phyloP scores from a whole-genome alignment of 768 basidiomycete species.

The Lactarius pseudohatsudake region DNA sequence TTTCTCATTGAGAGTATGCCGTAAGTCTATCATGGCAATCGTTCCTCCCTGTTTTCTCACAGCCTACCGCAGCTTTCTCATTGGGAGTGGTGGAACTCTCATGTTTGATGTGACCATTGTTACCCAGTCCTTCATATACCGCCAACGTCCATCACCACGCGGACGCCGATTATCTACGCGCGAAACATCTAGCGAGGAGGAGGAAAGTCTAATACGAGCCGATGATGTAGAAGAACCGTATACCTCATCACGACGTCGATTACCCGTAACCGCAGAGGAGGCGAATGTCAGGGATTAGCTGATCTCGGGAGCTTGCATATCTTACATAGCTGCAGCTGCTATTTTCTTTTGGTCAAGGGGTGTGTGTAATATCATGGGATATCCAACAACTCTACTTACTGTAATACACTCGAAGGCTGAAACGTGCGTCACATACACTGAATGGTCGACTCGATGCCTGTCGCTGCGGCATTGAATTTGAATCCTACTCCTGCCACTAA shows the following conservation, averaged over 20 bases:
- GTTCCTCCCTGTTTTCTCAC: background rate
- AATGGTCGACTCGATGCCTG: background rate
- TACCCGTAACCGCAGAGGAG: slow-evolving; percentile 23
- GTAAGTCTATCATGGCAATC: slow-evolving; percentile 46
- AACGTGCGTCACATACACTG: background rate
- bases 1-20: slow-evolving; percentile 83
- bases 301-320: background rate
- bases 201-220: slow-evolving; percentile 29
- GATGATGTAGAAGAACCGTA: slow-evolving; percentile 25
- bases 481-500: background rate
- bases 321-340: background rate
- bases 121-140: slow-evolving; percentile 79
- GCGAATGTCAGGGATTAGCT: slow-evolving; percentile 16
- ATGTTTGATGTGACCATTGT: slow-evolving; percentile 93
- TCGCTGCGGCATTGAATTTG: background rate
- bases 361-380: background rate
- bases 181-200: slow-evolving; percentile 33
- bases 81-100: slow-evolving; percentile 92
- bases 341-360: background rate
- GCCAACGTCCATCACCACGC: slow-evolving; percentile 41
- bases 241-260: slow-evolving; percentile 26
- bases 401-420: background rate
- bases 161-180: slow-evolving; percentile 29
- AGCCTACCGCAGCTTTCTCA: slow-evolving; percentile 62
- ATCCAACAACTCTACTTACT: background rate